Evolutionary conservation across 2,329 filamentous ascomycete genomes (phyloP).

Genomic region (Fusarium humuli): DNA sequence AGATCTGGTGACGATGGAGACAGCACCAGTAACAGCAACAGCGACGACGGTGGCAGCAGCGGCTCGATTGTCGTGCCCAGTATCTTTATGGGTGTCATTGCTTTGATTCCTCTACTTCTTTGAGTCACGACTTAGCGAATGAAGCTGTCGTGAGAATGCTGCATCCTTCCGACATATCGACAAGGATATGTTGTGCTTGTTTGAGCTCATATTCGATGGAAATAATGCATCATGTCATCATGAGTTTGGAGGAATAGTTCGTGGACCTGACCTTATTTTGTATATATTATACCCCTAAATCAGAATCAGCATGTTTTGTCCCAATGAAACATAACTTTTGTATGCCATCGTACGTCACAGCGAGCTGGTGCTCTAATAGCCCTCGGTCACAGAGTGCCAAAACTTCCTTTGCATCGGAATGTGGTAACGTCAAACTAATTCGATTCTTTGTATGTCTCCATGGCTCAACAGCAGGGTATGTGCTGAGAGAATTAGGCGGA

Average conservation of each 20-base stretch:
- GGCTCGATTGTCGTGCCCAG: slow-evolving; percentile 37
- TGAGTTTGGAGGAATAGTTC: not conserved
- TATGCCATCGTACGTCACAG: not conserved
- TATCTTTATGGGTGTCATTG: slow-evolving; percentile 42
- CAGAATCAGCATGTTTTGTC: not conserved
- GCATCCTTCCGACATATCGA: not conserved
- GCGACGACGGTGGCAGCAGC: not conserved
- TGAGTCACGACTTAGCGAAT: slow-evolving; percentile 12
- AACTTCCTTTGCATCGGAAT: not conserved
- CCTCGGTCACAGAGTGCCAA: not conserved
- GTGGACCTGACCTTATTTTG: slow-evolving; percentile 6
- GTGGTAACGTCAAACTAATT: slow-evolving; percentile 14
- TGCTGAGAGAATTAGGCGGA: slow-evolving; percentile 10
- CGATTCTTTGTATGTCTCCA: slow-evolving; percentile 25
- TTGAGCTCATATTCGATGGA: not conserved
- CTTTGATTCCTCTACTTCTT: slow-evolving; percentile 44
- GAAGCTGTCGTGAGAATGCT: not conserved
- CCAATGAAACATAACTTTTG: not conserved
- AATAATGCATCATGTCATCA: slow-evolving; percentile 24
- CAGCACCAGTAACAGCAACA: slow-evolving; percentile 14
- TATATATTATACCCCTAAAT: slow-evolving; percentile 26
- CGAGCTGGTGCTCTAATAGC: not conserved
- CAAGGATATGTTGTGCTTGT: not conserved
- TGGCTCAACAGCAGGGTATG: slow-evolving; percentile 15
- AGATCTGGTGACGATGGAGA: slow-evolving; percentile 27